Conservation (phyloP, 495 filamentous ascomycete species). For the Xylona heveae region DNA sequence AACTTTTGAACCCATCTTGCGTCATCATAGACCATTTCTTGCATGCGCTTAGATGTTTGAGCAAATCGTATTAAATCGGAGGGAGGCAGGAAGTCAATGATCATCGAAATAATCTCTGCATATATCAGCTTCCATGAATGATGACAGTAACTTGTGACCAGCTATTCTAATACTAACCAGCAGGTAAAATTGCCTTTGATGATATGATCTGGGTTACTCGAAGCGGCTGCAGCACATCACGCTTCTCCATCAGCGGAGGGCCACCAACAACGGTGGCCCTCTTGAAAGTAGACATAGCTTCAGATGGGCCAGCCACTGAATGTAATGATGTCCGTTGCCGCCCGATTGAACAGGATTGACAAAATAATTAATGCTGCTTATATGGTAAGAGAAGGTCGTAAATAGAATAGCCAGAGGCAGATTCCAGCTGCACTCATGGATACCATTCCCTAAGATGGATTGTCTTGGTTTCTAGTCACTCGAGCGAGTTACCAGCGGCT, state of each 20-base stretch:
- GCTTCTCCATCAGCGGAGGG: neutral
- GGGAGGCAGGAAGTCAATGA: conserved; percentile 75
- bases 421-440: too few relatives aligned
- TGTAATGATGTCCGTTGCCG: too few relatives aligned
- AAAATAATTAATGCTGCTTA: too few relatives aligned
- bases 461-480: too few relatives aligned
- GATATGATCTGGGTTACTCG: conserved; percentile 3
- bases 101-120: conserved; percentile 67
- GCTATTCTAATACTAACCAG: conserved; percentile 7
- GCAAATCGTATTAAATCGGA: conserved; percentile 70
- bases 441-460: too few relatives aligned
- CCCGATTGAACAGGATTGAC: too few relatives aligned
- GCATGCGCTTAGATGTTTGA: conserved; percentile 69
- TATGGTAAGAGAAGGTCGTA: too few relatives aligned
- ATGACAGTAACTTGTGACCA: too few relatives aligned
- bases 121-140: neutral
- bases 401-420: too few relatives aligned
- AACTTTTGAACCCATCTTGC: conserved; percentile 78
- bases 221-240: conserved; percentile 4
- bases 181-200: conserved; percentile 5
- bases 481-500: too few relatives aligned
- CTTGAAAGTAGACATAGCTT: neutral
- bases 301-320: too few relatives aligned
- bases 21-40: conserved; percentile 99
- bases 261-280: neutral